These are phyloP conservation scores for Centaurea solstitialis DNA, from an alignment of 129 eudicot genomes.

Conservation along the genomic window DNA sequence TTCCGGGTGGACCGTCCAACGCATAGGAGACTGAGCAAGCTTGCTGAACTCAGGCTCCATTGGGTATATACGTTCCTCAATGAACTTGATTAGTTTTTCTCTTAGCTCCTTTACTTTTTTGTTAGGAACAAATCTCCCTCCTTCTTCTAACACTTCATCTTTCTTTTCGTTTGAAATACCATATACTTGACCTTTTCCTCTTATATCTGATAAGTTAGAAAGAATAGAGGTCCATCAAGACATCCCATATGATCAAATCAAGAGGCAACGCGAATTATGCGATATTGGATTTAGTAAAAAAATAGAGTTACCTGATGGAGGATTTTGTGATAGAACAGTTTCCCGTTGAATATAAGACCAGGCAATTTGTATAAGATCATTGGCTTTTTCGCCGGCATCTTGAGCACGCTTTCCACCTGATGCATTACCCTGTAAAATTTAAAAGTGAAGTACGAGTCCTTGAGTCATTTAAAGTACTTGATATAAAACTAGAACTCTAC, in stretches of 20 bases:
- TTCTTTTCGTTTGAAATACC: constrained; percentile 29
- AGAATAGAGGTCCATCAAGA: background rate
- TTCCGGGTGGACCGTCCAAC: constrained; percentile 91
- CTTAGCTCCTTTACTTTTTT: constrained; percentile 61
- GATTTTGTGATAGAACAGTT: constrained; percentile 72
- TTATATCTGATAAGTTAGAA: constrained; percentile 33
- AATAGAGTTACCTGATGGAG: constrained; percentile 59
- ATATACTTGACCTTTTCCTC: constrained; percentile 31
- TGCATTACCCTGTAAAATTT: constrained; percentile 84
- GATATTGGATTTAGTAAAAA: background rate
- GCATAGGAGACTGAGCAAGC: constrained; percentile 67
- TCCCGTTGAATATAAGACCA: constrained; percentile 71
- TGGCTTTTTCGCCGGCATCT: constrained; percentile 65
- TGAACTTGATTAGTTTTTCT: constrained; percentile 66
- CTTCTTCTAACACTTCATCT: constrained; percentile 37
- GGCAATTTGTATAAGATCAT: constrained; percentile 67
- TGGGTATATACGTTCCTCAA: constrained; percentile 82
- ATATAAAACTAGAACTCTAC: background rate
- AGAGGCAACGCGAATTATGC: background rate
- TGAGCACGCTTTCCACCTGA: constrained; percentile 92
- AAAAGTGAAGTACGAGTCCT: background rate
- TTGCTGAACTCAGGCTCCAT: constrained; percentile 69
- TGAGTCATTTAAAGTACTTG: constrained; percentile 3
- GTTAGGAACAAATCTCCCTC: constrained; percentile 72
- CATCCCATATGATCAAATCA: background rate